These are phyloP conservation scores for Penicillium carneum DNA, from an alignment of 2,329 filamentous ascomycete genomes.

Conservation along the genomic window DNA sequence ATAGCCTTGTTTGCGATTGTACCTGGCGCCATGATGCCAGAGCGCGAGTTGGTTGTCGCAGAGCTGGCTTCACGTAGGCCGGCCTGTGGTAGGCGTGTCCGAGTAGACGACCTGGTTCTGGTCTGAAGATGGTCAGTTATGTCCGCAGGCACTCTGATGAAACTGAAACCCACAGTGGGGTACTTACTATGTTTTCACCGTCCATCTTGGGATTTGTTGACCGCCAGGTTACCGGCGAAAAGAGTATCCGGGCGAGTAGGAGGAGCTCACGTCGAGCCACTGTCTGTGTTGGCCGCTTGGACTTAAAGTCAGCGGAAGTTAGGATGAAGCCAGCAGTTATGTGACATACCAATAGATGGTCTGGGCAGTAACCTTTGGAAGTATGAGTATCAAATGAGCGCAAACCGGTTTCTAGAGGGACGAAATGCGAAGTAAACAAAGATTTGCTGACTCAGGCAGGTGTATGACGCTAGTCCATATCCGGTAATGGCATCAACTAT, in stretches of 20 bases:
- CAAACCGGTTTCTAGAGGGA: slow-evolving; percentile 26
- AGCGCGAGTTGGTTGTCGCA: slow-evolving; percentile 61
- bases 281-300: slow-evolving; percentile 23
- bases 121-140: slow-evolving; percentile 27
- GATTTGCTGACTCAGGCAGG: slow-evolving; percentile 40
- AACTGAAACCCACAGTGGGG: neutral
- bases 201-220: slow-evolving; percentile 41
- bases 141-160: neutral
- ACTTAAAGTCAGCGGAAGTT: neutral
- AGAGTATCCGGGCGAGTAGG: slow-evolving; percentile 35
- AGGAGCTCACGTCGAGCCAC: slow-evolving; percentile 38
- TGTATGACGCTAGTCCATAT: slow-evolving; percentile 14
- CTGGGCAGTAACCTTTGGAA: slow-evolving; percentile 10
- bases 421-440: slow-evolving; percentile 44
- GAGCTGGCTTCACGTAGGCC: slow-evolving; percentile 60
- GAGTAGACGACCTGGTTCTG: slow-evolving; percentile 38
- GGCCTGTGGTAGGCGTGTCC: slow-evolving; percentile 43
- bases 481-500: slow-evolving; percentile 18
- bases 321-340: neutral
- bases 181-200: slow-evolving; percentile 44
- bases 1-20: slow-evolving; percentile 58
- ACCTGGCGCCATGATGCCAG: slow-evolving; percentile 54
- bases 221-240: slow-evolving; percentile 37
- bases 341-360: slow-evolving; percentile 16
- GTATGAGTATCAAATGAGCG: slow-evolving; percentile 12